These are phyloP conservation scores for Magnusiomyces tetraspermus DNA, from an alignment of 1,139 yeast genomes.

Conservation along the genomic window DNA sequence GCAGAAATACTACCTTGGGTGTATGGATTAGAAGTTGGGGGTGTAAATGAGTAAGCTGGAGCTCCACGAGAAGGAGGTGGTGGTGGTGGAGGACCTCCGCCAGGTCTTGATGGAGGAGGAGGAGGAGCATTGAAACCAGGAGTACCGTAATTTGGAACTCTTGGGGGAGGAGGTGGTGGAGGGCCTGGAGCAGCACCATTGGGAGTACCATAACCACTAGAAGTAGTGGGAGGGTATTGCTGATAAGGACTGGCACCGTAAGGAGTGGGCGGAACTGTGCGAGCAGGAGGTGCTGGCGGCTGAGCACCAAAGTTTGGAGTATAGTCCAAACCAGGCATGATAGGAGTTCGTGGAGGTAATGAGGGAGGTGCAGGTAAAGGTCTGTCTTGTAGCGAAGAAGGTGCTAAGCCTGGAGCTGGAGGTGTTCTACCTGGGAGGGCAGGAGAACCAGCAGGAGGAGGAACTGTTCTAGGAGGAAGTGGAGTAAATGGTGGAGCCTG, in stretches of 20 bases:
- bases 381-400: constrained; percentile 5
- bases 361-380: constrained; percentile 13
- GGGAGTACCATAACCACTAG: constrained; percentile 17
- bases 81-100: constrained; percentile 24
- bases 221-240: constrained; percentile 19
- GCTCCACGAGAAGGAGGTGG: constrained; percentile 26
- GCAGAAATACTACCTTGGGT: constrained; percentile 8
- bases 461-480: constrained; percentile 10
- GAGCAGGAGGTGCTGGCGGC: constrained; percentile 17
- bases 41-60: constrained; percentile 13
- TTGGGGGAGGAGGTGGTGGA: constrained; percentile 31
- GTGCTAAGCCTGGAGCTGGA: neutral
- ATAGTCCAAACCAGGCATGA: constrained; percentile 5
- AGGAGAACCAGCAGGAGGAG: constrained; percentile 3
- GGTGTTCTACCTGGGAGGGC: constrained; percentile 4
- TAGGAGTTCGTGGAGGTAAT: constrained; percentile 13
- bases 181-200: constrained; percentile 11
- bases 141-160: constrained; percentile 16
- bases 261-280: constrained; percentile 22
- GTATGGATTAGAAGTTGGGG: constrained; percentile 29
- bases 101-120: constrained; percentile 19
- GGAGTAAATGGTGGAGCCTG: constrained; percentile 14
- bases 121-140: constrained; percentile 21
- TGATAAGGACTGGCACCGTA: constrained; percentile 28
- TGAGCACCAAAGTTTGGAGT: constrained; percentile 14